Base-by-base conservation (phyloP, 495 filamentous ascomycete genomes). In the Neurospora sp. region DNA sequence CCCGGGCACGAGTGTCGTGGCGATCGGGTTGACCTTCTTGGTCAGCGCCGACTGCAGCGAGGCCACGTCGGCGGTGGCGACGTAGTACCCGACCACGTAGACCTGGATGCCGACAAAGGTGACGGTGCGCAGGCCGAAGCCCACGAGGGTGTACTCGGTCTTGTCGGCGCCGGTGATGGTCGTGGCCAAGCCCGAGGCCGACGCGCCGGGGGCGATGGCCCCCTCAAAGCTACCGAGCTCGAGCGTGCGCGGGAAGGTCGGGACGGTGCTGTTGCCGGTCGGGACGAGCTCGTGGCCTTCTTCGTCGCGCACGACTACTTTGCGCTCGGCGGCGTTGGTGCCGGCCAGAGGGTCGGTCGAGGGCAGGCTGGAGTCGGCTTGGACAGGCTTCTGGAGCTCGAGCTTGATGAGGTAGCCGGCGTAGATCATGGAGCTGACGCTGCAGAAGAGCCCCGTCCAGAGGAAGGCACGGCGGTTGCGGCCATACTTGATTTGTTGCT, bases 1-100 rank as follows among this genome's bases (percentile, higher is more conserved):
- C 18, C 82, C 85, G 5, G 90, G 81, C n/a, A 97, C 91, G 12
- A 97, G 86, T 3, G 93, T 91, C 37, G 93, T 95, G 11, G 93
- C 94, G n/a, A 86, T 85, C 0, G 89, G 88, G 72, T 89, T 87
- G 69, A 88, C 84, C 72, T 84, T 81, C 75, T 84, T 88, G 72
- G 84, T 79, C 54, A 85, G 78, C 10, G 79, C 80, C 71, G 76
- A 80, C 74, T 88, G 85, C 40, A 88, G 75, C 4, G 85, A 83
- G 5, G 85, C 85, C 72, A 98, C 89, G 77, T 97, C 93, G 42
- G 88, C 81, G 5, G 90, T 94, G 27, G 92, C 92, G 37, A 97
- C 86, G 82, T 99, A 99, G 75, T 96, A 84, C 8, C 96, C 96
- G 0, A 97, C 92, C 18, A 97, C 92, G 84, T 99, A 99, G 72